A percentile compares a stretch with the other conserved stretches of the same genome.
phyloP scores from a whole-genome alignment of 257 asterid species.

The Striga asiatica region DNA sequence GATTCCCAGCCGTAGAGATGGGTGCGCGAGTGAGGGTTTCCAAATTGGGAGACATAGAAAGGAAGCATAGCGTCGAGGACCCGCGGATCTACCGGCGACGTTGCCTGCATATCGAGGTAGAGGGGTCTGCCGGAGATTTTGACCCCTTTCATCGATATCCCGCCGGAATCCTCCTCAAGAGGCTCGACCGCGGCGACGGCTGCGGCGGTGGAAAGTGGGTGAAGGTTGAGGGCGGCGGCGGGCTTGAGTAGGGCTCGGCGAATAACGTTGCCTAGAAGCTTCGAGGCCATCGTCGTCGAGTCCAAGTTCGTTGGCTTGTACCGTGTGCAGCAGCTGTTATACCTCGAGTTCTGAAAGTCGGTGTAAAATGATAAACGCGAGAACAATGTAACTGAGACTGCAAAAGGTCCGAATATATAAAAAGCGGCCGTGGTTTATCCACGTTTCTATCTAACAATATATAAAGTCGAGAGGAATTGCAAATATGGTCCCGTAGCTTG shows the following conservation, averaged over 20 bases:
- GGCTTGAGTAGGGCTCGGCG: constrained; percentile 39
- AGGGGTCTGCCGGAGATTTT: constrained; percentile 89
- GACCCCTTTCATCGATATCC: constrained; percentile 74
- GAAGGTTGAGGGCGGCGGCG: not conserved
- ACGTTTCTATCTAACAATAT: too few species aligned
- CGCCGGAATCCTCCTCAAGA: constrained; percentile 39
- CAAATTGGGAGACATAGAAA: constrained; percentile 58
- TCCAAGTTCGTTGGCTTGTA: too few species aligned
- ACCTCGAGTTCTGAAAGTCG: constrained; percentile 1
- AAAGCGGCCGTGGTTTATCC: not conserved
- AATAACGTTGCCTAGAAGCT: constrained; percentile 40
- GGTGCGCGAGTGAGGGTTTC: constrained; percentile 94
- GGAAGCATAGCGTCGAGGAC: constrained; percentile 95
- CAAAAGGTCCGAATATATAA: too few species aligned
- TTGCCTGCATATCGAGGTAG: constrained; percentile 95
- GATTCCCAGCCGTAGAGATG: constrained; percentile 99
- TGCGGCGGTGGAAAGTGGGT: constrained; percentile 39
- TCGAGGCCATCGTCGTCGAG: constrained; percentile 49
- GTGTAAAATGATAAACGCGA: constrained; percentile 1
- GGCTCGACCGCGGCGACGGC: constrained; percentile 36
- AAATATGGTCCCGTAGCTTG: too few species aligned
- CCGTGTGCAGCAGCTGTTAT: not conserved
- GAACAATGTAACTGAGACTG: not conserved
- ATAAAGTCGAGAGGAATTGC: too few species aligned
- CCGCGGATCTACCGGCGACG: constrained; percentile 92